Conservation (phyloP, 495 filamentous ascomycete genomes). For the Penicillium dipodomyicola region DNA sequence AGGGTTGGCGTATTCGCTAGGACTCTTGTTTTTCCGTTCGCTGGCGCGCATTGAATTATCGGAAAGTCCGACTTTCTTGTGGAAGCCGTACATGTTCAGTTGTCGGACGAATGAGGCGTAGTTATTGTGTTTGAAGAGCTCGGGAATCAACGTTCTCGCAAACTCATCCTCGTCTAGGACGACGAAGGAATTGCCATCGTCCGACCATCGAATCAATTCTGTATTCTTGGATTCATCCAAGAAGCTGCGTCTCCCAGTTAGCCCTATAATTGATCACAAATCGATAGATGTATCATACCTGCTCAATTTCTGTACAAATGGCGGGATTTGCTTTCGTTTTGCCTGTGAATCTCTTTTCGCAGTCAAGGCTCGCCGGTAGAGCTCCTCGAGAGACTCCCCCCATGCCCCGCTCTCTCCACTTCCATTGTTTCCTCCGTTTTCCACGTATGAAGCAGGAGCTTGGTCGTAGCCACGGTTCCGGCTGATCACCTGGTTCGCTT, state of each 20-base stretch:
- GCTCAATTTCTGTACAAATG: slow-evolving; percentile 97
- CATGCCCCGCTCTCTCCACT: slow-evolving; percentile 53
- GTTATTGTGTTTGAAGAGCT: slow-evolving; percentile 99
- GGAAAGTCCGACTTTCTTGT: slow-evolving; percentile 95
- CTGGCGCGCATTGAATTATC: slow-evolving; percentile 98
- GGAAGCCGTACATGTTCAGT: slow-evolving; percentile 99
- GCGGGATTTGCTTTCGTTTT: slow-evolving; percentile 91
- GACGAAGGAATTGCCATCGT: slow-evolving; percentile 92
- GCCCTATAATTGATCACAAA: slow-evolving; percentile 10
- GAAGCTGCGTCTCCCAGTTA: slow-evolving; percentile 60
- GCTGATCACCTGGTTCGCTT: slow-evolving; percentile 49
- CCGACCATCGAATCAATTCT: slow-evolving; percentile 95
- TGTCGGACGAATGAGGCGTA: slow-evolving; percentile 98
- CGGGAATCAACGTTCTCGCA: slow-evolving; percentile 93
- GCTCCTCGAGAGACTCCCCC: slow-evolving; percentile 65
- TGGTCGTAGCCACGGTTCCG: slow-evolving; percentile 43
- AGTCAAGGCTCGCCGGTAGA: slow-evolving; percentile 69
- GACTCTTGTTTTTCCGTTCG: slow-evolving; percentile 93
- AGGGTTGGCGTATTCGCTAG: slow-evolving; percentile 95
- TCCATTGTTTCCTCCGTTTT: slow-evolving; percentile 36
- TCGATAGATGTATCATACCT: slow-evolving; percentile 58
- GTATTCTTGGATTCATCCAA: slow-evolving; percentile 88
- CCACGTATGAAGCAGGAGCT: slow-evolving; percentile 49
- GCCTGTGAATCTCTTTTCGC: slow-evolving; percentile 81
- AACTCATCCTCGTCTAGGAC: slow-evolving; percentile 98